phyloP scores from a whole-genome alignment of 129 eudicot species.

The Logfia minima region DNA sequence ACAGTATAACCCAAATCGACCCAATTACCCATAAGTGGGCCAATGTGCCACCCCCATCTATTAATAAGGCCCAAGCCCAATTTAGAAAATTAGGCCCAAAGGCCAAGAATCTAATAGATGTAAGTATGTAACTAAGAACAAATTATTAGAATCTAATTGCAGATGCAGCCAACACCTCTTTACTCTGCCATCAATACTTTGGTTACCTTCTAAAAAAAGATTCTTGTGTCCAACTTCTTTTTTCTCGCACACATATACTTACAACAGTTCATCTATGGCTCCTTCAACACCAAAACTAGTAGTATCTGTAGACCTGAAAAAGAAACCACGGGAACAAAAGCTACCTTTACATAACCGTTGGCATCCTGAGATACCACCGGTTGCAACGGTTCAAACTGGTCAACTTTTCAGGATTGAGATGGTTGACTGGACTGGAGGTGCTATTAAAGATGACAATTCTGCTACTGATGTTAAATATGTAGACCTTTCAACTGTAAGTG shows the following conservation, averaged over 20 bases:
- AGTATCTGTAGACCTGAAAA: conserved; percentile 65
- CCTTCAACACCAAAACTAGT: conserved; percentile 74
- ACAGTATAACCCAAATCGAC: background rate
- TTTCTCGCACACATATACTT: conserved; percentile 19
- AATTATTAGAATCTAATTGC: conserved; percentile 10
- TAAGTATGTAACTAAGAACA: background rate
- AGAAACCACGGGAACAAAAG: conserved; percentile 84
- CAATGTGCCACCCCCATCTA: background rate
- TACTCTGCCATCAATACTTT: conserved; percentile 13
- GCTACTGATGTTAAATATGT: conserved; percentile 76
- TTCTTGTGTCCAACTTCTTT: conserved; percentile 12
- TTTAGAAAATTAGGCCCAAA: background rate
- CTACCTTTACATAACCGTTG: conserved; percentile 92
- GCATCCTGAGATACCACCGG: conserved; percentile 93
- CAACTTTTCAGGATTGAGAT: conserved; percentile 88
- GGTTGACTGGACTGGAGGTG: conserved; percentile 96
- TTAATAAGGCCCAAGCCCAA: conserved; percentile 4
- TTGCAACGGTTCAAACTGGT: conserved; percentile 64
- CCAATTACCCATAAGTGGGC: background rate
- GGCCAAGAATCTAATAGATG: background rate
- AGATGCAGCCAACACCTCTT: conserved; percentile 2
- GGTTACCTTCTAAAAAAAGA: conserved; percentile 12
- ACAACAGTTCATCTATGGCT: conserved; percentile 50
- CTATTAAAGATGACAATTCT: conserved; percentile 67
- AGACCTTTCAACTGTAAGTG: conserved; percentile 89